Base-by-base conservation (phyloP, 108 stramenopile species). In the Skeletonema potamos region DNA sequence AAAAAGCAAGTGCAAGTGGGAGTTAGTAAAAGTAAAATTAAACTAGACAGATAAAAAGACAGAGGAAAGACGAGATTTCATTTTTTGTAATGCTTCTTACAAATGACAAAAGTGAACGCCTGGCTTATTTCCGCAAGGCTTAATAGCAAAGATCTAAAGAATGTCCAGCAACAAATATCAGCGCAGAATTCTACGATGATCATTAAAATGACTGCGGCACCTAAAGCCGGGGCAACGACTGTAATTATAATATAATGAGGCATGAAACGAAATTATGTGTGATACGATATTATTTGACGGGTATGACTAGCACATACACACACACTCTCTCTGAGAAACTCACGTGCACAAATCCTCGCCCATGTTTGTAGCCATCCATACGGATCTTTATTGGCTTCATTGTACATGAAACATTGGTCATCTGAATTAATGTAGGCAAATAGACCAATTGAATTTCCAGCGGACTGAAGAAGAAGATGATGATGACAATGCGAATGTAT, bases 331-430 rank as follows among this genome's bases (percentile, higher is more conserved):
- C 39, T 10, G 13, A 13, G 6, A 22, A 24, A 51, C 48, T 51
- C 48, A 51, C 48, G 5, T 51, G 48, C 20, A 51, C 48, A 24
- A 51, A 51, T 51, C 48, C 48, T 22, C 6, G 20, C 22, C 48
- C 48, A 51, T 22, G 48, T 51, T 22, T 51, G 48, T 22, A 51
- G 48, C 48, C 48, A 51, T 51, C 48, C 48, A 51, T 51, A 51
- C 22, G 48, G 48, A 22, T 51, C 22, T 44, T 15, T 15, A 2
- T 2, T 41, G 2, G 15, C 43, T 51, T 6, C 22, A 10, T 24
- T 22, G 22, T 20, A 8, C 22, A 51, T 51, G 9, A 51, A 18
- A 51, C 48, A 51, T 22, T 51, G 48, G 22, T 51, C 22, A 20
- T 22, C 48, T 2, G 5, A 51, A 51, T 51, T 41, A 41, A 41